These are phyloP conservation scores for Blepharisma japonicum DNA, from an alignment of 73 alveolate species.

Conservation along the genomic window DNA sequence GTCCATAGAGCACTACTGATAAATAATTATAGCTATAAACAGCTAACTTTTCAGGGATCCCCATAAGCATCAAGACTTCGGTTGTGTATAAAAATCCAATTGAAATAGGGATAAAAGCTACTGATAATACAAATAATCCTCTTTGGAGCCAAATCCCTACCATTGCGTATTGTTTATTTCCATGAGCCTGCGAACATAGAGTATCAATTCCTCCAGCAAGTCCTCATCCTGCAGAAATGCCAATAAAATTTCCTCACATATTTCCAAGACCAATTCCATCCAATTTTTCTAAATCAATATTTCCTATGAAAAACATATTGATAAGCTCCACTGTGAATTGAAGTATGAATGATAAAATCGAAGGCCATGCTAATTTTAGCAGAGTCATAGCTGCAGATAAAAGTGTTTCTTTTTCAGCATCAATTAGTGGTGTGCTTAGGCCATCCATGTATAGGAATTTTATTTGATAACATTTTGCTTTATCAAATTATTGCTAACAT, in stretches of 20 bases:
- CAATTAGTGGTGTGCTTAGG: too few relatives aligned
- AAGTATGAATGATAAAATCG: background rate
- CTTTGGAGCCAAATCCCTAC: slow-evolving; percentile 37
- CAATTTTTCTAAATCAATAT: background rate
- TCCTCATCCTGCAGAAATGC: slow-evolving; percentile 34
- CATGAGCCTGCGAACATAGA: slow-evolving; percentile 37
- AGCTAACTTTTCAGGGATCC: slow-evolving; percentile 23
- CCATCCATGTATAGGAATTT: too few relatives aligned
- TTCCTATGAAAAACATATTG: background rate
- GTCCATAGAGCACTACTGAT: slow-evolving; percentile 31
- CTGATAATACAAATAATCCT: slow-evolving; percentile 17
- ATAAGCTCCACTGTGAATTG: background rate
- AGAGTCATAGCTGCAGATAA: too few relatives aligned
- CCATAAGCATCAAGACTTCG: slow-evolving; percentile 20
- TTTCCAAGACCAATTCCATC: background rate
- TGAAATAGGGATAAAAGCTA: slow-evolving; percentile 41
- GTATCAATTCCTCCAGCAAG: slow-evolving; percentile 38
- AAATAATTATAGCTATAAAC: slow-evolving; percentile 29
- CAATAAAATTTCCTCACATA: slow-evolving; percentile 22
- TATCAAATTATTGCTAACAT: too few relatives aligned
- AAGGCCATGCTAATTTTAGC: background rate
- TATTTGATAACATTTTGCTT: too few relatives aligned
- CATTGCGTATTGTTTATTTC: slow-evolving; percentile 31
- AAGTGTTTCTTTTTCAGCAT: too few relatives aligned
- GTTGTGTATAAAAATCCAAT: slow-evolving; percentile 14